Percentiles rank a stretch among this genome's conserved stretches.
Conservation (phyloP, 2,329 filamentous ascomycete genomes). For the Sclerotinia trifoliorum region DNA sequence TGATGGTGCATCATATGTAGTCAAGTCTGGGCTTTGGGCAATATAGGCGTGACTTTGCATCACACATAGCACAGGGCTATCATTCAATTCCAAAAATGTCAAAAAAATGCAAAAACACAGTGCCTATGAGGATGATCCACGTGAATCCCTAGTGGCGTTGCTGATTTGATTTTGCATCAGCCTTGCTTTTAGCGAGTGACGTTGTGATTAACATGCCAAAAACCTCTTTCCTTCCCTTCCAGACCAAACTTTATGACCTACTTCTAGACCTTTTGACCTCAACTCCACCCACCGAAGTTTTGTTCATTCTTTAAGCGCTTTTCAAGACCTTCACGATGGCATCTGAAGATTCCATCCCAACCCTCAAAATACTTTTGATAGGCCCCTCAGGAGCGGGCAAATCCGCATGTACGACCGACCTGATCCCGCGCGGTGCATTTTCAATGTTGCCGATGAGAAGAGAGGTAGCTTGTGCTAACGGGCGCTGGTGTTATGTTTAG, state of each 20-base stretch:
- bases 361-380: constrained; percentile 55
- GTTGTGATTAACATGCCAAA: constrained; percentile 19
- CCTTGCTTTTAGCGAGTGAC: constrained; percentile 24
- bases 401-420: constrained; percentile 44
- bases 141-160: constrained; percentile 13
- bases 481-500: constrained; percentile 37
- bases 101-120: constrained; percentile 31
- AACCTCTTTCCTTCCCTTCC: constrained; percentile 4
- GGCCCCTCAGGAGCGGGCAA: constrained; percentile 57
- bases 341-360: constrained; percentile 49
- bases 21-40: constrained; percentile 40
- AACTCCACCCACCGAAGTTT: neutral
- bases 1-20: constrained; percentile 41
- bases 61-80: constrained; percentile 39
- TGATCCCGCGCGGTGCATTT: constrained; percentile 4
- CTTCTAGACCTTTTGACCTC: neutral
- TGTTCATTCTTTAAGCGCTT: neutral
- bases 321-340: constrained; percentile 39
- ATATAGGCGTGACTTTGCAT: constrained; percentile 39
- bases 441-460: constrained; percentile 20
- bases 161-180: constrained; percentile 4
- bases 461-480: constrained; percentile 14
- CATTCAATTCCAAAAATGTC: constrained; percentile 29
- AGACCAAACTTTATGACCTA: neutral
- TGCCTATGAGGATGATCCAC: constrained; percentile 16